A percentile compares a stretch with the other conserved stretches of the same genome.
These are phyloP conservation scores for Fusarium sp. DNA, from an alignment of 2,329 filamentous ascomycete species.

Conservation along the genomic window DNA sequence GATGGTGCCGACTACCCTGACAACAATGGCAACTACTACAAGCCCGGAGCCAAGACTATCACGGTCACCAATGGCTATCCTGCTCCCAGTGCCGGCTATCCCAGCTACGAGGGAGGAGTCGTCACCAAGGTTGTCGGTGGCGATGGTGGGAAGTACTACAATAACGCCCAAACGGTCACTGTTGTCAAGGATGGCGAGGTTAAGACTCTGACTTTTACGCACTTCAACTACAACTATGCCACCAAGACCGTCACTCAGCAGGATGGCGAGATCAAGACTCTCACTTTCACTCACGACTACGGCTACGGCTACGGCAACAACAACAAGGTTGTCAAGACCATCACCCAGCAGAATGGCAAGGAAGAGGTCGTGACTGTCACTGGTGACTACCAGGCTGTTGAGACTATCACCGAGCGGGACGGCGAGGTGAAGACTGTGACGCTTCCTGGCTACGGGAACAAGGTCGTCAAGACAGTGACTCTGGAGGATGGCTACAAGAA, in stretches of 20 bases:
- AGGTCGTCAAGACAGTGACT: slow-evolving; percentile 26
- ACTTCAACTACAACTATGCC: slow-evolving; percentile 10
- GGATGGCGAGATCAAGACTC: slow-evolving; percentile 30
- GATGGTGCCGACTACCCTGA: background rate
- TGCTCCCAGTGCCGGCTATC: slow-evolving; percentile 22
- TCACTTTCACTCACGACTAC: slow-evolving; percentile 13
- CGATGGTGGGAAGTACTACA: background rate
- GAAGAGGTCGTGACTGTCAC: background rate
- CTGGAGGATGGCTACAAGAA: slow-evolving; percentile 24
- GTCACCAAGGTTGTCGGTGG: slow-evolving; percentile 23
- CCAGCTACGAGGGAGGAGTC: slow-evolving; percentile 17
- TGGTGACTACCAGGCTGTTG: slow-evolving; percentile 13
- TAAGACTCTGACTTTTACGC: slow-evolving; percentile 33
- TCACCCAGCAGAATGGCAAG: slow-evolving; percentile 12
- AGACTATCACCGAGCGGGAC: slow-evolving; percentile 27
- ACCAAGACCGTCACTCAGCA: slow-evolving; percentile 31
- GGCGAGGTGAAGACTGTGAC: slow-evolving; percentile 30
- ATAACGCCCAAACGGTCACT: slow-evolving; percentile 25
- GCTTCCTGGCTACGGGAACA: slow-evolving; percentile 7
- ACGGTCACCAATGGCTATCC: slow-evolving; percentile 25
- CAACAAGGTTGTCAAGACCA: slow-evolving; percentile 22
- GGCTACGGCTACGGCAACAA: background rate
- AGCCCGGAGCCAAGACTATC: slow-evolving; percentile 26
- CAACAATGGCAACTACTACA: slow-evolving; percentile 15
- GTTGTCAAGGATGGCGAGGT: slow-evolving; percentile 31